Base-by-base conservation (phyloP, 2,329 filamentous ascomycete species). In the Ceratocystis ficicola region DNA sequence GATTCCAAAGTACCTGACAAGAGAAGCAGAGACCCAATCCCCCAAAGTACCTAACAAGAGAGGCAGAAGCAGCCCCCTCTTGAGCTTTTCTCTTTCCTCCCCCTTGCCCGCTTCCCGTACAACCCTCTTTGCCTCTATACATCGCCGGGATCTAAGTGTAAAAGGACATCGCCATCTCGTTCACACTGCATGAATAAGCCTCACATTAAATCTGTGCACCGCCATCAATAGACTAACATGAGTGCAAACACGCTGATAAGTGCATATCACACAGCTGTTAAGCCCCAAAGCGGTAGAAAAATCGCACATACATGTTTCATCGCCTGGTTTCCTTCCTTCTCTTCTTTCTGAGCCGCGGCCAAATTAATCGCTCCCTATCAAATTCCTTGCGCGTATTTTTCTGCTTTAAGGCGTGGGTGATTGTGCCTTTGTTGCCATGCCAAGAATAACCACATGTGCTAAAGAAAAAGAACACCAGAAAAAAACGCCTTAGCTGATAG, bases 81-180 rank as follows among this genome's bases (percentile, higher is more conserved):
- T 7, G 6, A 59, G 55, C 55, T 36, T 28, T 52, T 52, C 48
- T 41, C n/a, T n/a, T 25, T 52, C n/a, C 22, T 22, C 48, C 46
- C 22, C 55, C 55, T n/a, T 59, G 28, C 17, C 32, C 15, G n/a
- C 32, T 36, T 20, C 55, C 46, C 46, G 46, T 22, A 48, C 46
- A 6, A 48, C 17, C n/a, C 48, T 8, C 17, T 20, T 22, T n/a
- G 1, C 4, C 28, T 36, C 55, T 59, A 17, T 30, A 32, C 20
- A 28, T 59, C 28, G 30, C 25, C 55, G 30, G 25, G 55, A 32
- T 8, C 28, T 36, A 36, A 32, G 52, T 59, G 28, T 36, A 59
- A 59, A 59, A 59, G 22, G 28, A 59, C 28, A 59, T 59, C 55
- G 55, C 36, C 55, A 59, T 8, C 55, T 12, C 36, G 36, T 41